Base-by-base conservation (phyloP, 257 asterid species). In the Solanum lycopersicoides region DNA sequence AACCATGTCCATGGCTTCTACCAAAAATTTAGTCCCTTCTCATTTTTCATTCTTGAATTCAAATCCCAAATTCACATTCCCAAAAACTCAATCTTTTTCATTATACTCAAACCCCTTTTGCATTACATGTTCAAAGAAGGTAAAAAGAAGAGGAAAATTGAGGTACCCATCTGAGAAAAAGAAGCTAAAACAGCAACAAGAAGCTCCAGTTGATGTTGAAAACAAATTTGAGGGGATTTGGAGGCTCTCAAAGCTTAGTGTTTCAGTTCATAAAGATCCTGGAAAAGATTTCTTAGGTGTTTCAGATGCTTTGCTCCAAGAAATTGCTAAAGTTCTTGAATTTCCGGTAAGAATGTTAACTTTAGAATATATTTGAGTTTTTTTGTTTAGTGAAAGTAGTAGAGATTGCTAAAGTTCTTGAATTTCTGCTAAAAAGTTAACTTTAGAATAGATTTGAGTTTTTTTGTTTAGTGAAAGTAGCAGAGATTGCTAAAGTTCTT, bases 151-250 rank as follows among this genome's bases (percentile, higher is more conserved):
- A 3, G 99, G 99, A 18, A 97, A 93, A 89, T 90, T 90, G 89
- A 95, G 97, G 92, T 97, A 97, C 90, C 99, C 99, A 87, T 97
- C 99, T 1, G 99, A 97, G 98, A 97, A 92, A 89, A 97, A 90
- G 96, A 95, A 91, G 97, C 69, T 91, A 34, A 95, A 80, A 50
- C 68, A 87, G 77, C 93, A 30, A 35, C 92, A 88, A 73, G 88
- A 89, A 84, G 69, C 90, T 68, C 91, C 88, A 86, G 65, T 42
- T 72, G 94, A 90, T 30, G 90, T 59, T 7, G 77, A 84, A 68
- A 84, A 88, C 65, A 92, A 88, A 20, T 84, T 91, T 71, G 92
- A 92, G 83, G 99, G 99, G 18, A 73, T 97, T 89, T 97, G 99
- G 98, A 94, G 98, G 91, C 90, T 96, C 75, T 96, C 91, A 21